These are phyloP conservation scores for Hyaloraphidium curvatum DNA, from an alignment of 192 early-diverging fungal genomes.

Conservation along the genomic window DNA sequence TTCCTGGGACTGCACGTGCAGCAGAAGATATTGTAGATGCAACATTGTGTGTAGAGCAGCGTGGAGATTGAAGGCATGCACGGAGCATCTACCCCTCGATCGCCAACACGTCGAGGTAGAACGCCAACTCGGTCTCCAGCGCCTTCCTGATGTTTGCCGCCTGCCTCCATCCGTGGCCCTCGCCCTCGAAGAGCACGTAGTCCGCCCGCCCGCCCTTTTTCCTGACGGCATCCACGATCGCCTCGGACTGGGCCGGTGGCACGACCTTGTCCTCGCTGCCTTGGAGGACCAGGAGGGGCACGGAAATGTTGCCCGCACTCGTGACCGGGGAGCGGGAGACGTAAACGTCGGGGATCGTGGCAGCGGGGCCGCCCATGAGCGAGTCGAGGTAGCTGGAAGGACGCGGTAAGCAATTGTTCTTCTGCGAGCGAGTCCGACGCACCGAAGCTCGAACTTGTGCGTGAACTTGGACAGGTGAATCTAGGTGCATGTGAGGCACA, in stretches of 20 bases:
- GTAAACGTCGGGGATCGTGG: conserved; percentile 31
- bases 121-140: conserved; percentile 41
- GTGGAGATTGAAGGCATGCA: too few relatives aligned
- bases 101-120: conserved; percentile 44
- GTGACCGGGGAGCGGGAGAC: conserved; percentile 40
- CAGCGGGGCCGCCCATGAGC: conserved; percentile 39
- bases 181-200: conserved; percentile 40
- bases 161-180: conserved; percentile 49
- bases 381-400: conserved; percentile 10
- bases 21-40: too few relatives aligned
- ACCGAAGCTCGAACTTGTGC: conserved; percentile 63
- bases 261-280: conserved; percentile 56
- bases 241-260: conserved; percentile 50
- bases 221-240: conserved; percentile 48
- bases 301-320: conserved; percentile 29
- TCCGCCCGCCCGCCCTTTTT: conserved; percentile 32
- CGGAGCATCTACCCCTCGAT: too few relatives aligned
- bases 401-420: not conserved
- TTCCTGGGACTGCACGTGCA: too few relatives aligned
- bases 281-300: conserved; percentile 52
- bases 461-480: conserved; percentile 43
- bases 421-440: conserved; percentile 20
- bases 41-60: too few relatives aligned
- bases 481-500: too few relatives aligned
- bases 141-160: conserved; percentile 40